Evolutionary conservation across 495 filamentous ascomycete species (phyloP).

Genomic region (Aspergillus campestris): DNA sequence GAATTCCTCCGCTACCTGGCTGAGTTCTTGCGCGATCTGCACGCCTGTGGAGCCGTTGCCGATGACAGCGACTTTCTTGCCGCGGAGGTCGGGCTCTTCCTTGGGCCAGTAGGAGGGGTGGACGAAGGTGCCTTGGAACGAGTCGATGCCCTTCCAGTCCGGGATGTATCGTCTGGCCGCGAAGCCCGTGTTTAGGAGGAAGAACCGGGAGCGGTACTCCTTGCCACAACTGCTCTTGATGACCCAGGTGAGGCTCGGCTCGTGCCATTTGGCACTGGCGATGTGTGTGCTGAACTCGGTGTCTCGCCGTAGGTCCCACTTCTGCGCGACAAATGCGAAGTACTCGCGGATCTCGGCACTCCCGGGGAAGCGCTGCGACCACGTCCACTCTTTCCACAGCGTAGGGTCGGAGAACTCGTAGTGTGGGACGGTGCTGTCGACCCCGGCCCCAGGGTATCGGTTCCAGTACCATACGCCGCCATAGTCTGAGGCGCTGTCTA

Average conservation of each 20-base stretch:
- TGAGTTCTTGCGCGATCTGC: slow-evolving; percentile 22
- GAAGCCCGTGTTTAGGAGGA: too few relatives aligned
- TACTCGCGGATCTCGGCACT: slow-evolving; percentile 42
- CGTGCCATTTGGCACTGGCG: slow-evolving; percentile 31
- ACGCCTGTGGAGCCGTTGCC: slow-evolving; percentile 18
- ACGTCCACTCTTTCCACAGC: slow-evolving; percentile 45
- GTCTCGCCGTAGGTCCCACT: slow-evolving; percentile 45
- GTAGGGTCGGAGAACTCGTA: slow-evolving; percentile 45
- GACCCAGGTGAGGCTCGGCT: slow-evolving; percentile 28
- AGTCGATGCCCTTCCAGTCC: too few relatives aligned
- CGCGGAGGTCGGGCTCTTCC: slow-evolving; percentile 8
- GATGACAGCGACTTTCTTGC: slow-evolving; percentile 18
- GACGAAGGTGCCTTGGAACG: not conserved
- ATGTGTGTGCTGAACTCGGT: slow-evolving; percentile 43
- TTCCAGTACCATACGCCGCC: slow-evolving; percentile 50
- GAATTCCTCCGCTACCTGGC: slow-evolving; percentile 23
- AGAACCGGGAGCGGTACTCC: too few relatives aligned
- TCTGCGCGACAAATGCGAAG: slow-evolving; percentile 46
- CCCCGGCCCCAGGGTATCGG: slow-evolving; percentile 40
- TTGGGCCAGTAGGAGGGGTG: not conserved
- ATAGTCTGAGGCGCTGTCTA: slow-evolving; percentile 36
- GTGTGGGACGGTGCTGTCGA: slow-evolving; percentile 42
- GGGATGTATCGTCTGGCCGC: too few relatives aligned
- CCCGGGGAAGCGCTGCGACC: slow-evolving; percentile 41
- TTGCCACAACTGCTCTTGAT: slow-evolving; percentile 10